These are phyloP conservation scores for Gymnopilus dilepis DNA, from an alignment of 768 basidiomycete species.

Conservation along the genomic window DNA sequence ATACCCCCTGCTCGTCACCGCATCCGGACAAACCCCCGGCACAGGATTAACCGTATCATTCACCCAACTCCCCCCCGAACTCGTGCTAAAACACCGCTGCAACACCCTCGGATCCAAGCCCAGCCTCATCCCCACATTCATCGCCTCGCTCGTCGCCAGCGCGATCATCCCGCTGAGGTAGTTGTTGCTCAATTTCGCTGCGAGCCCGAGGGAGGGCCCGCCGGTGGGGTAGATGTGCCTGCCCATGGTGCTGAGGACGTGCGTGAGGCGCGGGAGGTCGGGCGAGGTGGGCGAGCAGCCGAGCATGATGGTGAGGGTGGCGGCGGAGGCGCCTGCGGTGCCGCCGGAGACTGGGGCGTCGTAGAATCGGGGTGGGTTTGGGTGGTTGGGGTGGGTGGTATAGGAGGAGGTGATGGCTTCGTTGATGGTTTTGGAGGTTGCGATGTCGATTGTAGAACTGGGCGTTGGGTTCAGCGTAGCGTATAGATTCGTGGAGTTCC, in stretches of 20 bases:
- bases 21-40: slow-evolving; percentile 48
- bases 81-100: slow-evolving; percentile 43
- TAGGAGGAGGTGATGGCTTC: slow-evolving; percentile 32
- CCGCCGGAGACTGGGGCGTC: slow-evolving; percentile 51
- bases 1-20: slow-evolving; percentile 46
- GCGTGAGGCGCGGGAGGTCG: slow-evolving; percentile 36
- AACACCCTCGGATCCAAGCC: slow-evolving; percentile 45
- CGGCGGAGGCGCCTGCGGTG: slow-evolving; percentile 43
- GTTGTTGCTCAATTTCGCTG: slow-evolving; percentile 51
- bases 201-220: slow-evolving; percentile 45
- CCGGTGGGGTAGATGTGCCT: slow-evolving; percentile 41
- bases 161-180: slow-evolving; percentile 48
- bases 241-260: slow-evolving; percentile 41
- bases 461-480: too few species aligned
- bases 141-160: slow-evolving; percentile 47
- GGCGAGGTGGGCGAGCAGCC: slow-evolving; percentile 39
- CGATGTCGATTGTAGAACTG: slow-evolving; percentile 51
- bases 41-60: slow-evolving; percentile 49
- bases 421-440: slow-evolving; percentile 39
- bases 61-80: slow-evolving; percentile 47
- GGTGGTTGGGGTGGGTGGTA: slow-evolving; percentile 16
- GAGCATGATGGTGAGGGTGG: slow-evolving; percentile 46
- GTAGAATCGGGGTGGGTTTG: slow-evolving; percentile 35
- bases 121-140: slow-evolving; percentile 51
- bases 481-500: not conserved